Conservation (phyloP, 192 early-diverging fungal species). For the Backusella luteola region DNA sequence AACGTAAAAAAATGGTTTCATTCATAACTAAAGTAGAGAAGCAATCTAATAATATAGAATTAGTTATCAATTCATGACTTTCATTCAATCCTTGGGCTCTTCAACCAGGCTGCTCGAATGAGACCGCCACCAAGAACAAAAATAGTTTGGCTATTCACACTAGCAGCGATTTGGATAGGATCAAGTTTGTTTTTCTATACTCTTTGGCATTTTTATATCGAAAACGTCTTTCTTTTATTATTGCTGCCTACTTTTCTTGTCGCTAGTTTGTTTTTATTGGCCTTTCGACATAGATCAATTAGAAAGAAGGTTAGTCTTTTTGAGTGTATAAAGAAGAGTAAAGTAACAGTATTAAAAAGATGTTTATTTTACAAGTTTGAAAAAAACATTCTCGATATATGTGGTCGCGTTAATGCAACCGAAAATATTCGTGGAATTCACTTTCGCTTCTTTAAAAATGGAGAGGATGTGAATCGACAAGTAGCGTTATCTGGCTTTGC, state of each 20-base stretch:
- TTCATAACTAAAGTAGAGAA: neutral
- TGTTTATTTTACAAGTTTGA: slow-evolving; percentile 26
- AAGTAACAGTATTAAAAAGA: neutral
- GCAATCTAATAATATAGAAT: neutral
- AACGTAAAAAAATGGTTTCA: slow-evolving; percentile 2
- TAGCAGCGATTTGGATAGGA: neutral
- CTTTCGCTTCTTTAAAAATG: slow-evolving; percentile 23
- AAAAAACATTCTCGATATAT: slow-evolving; percentile 18
- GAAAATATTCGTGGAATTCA: slow-evolving; percentile 37
- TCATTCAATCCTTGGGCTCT: neutral
- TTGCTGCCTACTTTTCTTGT: neutral
- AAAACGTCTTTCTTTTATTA: neutral
- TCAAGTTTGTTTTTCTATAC: neutral
- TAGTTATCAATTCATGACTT: slow-evolving; percentile 10
- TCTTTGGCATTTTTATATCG: neutral
- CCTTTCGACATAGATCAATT: neutral
- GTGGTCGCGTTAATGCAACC: slow-evolving; percentile 33
- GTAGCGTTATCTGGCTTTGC: neutral
- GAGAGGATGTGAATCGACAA: neutral
- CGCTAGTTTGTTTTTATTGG: neutral
- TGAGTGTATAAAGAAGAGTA: neutral
- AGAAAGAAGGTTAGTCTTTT: neutral
- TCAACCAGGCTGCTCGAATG: neutral
- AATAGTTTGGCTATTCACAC: neutral
- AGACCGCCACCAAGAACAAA: slow-evolving; percentile 8